Base-by-base conservation (phyloP, 495 filamentous ascomycete species). In the Daldinia grandis region DNA sequence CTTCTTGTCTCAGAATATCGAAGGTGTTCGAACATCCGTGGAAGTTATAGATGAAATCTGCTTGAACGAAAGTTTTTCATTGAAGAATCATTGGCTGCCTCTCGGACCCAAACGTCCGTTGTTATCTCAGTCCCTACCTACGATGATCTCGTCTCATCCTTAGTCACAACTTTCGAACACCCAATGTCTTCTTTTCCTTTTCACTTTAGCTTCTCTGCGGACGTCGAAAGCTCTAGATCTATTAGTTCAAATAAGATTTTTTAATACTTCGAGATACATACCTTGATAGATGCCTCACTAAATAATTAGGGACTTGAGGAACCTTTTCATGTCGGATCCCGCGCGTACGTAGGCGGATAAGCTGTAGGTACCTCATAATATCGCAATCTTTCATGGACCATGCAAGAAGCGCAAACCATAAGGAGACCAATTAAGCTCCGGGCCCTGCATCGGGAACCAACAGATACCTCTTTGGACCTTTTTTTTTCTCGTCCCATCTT, bases 381-480 rank as follows among this genome's bases (percentile, higher is more conserved):
- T 15, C 64, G 55, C 60, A 68, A 61, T 67, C 1, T 64, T 40
- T 60, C 64, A 55, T 50, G 47, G 49, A 56, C 38, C 53, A 64
- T 64, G 59, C 28, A 61, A 24, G 17, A 24, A 42, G 9, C 59
- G 58, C 60, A 62, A 64, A 55, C 47, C n/a, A 58, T 17, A 55
- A 38, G 69, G 54, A 71, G 68, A 49, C 19, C 57, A 55, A 42
- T 72, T 67, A 72, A 72, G 64, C 63, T 67, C 69, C 64, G 69
- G 33, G 38, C 37, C 64, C 40, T 60, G 69, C 53, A 24, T 67
- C 69, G 69, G 64, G 59, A 61, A 59, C 55, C 42, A 57, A 53
- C 64, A 68, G 54, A 61, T 44, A 33, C 49, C 64, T 31, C 38
- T 38, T 62, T 33, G 14, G 28, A 49, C 49, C 49, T 25, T 37